phyloP scores from a whole-genome alignment of 257 asterid genomes.

The Nicotiana undulata region DNA sequence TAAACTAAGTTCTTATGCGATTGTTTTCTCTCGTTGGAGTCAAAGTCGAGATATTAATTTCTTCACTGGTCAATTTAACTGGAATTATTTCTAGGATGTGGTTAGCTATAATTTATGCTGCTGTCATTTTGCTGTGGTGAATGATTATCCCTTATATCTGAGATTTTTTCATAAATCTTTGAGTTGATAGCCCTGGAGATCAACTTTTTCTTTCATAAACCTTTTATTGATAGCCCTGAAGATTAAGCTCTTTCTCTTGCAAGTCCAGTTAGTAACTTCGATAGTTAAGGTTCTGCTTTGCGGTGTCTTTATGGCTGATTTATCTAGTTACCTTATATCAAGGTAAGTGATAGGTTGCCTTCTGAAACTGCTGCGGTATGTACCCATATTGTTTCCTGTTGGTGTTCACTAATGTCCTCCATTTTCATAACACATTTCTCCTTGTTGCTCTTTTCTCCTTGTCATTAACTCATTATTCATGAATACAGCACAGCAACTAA shows the following conservation, averaged over 20 bases:
- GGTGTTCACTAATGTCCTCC: background rate
- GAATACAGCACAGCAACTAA: background rate
- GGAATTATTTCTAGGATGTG: background rate
- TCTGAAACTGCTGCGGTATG: background rate
- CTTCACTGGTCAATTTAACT: background rate
- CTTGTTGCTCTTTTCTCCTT: background rate
- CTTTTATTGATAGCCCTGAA: background rate
- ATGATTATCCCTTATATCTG: too few species aligned
- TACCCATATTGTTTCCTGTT: background rate
- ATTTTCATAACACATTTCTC: background rate
- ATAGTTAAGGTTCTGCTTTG: too few species aligned
- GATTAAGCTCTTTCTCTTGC: background rate
- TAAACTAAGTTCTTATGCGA: background rate
- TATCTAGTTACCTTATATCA: background rate
- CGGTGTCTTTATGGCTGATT: background rate
- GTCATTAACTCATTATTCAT: background rate
- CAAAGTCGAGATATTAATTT: background rate
- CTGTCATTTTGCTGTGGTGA: background rate
- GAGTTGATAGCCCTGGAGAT: too few species aligned
- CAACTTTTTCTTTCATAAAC: background rate
- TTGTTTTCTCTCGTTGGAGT: background rate
- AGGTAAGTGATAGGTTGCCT: background rate
- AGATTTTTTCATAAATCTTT: too few species aligned
- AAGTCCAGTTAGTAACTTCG: background rate
- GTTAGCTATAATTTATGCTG: background rate